Evolutionary conservation across 768 basidiomycete species (phyloP).

Genomic region (Lentinus tigrinus): DNA sequence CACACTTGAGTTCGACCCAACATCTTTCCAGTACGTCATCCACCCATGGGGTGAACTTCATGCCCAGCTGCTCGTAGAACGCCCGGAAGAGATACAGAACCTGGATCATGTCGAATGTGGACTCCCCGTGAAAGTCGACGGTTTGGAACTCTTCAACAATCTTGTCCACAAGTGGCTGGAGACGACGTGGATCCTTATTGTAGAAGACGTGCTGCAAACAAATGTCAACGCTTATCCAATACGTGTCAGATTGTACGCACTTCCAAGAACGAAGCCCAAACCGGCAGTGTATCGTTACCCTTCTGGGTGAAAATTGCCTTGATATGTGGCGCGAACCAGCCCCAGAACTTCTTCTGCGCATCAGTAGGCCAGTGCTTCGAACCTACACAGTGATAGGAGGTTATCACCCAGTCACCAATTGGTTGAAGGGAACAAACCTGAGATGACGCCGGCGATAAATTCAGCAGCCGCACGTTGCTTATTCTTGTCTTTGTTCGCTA

Average conservation of each 20-base stretch:
- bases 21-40: constrained; percentile 63
- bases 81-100: constrained; percentile 65
- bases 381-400: constrained; percentile 45
- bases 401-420: too few relatives aligned
- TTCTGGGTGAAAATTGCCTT: constrained; percentile 64
- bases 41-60: constrained; percentile 81
- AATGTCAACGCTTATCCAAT: not conserved
- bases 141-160: constrained; percentile 60
- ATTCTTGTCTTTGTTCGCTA: constrained; percentile 73
- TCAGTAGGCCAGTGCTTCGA: constrained; percentile 83
- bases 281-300: constrained; percentile 76
- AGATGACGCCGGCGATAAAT: constrained; percentile 70
- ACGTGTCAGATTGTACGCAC: constrained; percentile 33
- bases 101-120: constrained; percentile 79
- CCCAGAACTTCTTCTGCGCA: constrained; percentile 72
- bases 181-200: constrained; percentile 78
- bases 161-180: constrained; percentile 77
- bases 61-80: constrained; percentile 70
- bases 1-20: constrained; percentile 68
- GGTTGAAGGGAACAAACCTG: constrained; percentile 39
- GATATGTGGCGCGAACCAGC: constrained; percentile 74
- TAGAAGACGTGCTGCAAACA: constrained; percentile 65
- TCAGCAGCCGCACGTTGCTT: constrained; percentile 89
- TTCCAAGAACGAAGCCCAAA: constrained; percentile 81
- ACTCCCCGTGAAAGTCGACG: constrained; percentile 78